Evolutionary conservation across 202 grass and related monocot genomes (phyloP), one percentile per base, ranked within the genome.

Genomic region (Setaria italica): DNA sequence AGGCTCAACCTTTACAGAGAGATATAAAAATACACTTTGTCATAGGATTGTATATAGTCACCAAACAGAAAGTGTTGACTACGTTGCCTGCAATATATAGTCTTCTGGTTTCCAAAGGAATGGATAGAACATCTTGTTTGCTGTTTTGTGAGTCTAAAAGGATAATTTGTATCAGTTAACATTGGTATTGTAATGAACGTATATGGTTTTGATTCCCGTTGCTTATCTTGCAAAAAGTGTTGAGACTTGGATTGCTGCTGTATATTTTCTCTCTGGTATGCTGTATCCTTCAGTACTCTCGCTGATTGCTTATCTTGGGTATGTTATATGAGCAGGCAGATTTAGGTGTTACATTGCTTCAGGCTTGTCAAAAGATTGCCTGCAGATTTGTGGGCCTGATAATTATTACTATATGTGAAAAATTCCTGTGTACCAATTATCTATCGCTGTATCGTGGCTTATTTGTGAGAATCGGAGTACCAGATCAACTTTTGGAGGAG

Each of bases 1-100:
- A 88, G 88, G 84, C 65, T 89, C 71, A 86, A 88, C 83, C 81
- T 89, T 86, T 95, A 90, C 86, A 90, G 72, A 72, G 86, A 88
- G 80, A 76, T 76, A 87, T 92, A 78, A 86, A 68, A 11, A 55
- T 67, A 90, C 73, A 90, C 47, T 62, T 78, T 17, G 32, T 29
- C 56, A 37, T 82, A 79, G 59, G 58, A 62, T 37, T 92, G 90
- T 95, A 88, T 75, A 92, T 94, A 90, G 70, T 83, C 78, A 88
- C 69, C 78, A 37, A 67, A 85, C 5, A 41, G 6, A 41, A 41
- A 41, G 39, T 83, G 82, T 82, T 64, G 76, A 75, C 65, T 82
- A 51, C 63, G 43, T 29, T 86, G 81, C 82, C 76, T 88, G 85
- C 81, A 5, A 59, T 90, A 73, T 78, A 56, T 75, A 56, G 72